phyloP scores from a whole-genome alignment of 2,329 filamentous ascomycete genomes.

The Hypoxylon sp. region DNA sequence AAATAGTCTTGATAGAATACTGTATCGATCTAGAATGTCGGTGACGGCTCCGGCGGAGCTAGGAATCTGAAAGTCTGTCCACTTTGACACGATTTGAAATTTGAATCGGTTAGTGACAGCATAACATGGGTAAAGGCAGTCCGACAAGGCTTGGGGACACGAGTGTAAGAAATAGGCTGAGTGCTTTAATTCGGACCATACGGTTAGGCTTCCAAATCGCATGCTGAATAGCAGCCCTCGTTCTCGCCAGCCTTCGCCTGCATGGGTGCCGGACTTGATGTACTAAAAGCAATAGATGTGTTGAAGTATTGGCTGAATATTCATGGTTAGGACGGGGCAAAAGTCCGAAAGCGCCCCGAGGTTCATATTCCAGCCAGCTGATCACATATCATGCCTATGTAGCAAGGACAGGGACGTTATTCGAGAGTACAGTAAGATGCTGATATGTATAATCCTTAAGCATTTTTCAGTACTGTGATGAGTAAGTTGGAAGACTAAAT shows the following conservation, averaged over 20 bases:
- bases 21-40: constrained; percentile 35
- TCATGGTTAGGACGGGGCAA: constrained; percentile 31
- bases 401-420: constrained; percentile 13
- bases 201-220: constrained; percentile 34
- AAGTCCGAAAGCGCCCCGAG: constrained; percentile 29
- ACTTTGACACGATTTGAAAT: constrained; percentile 24
- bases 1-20: constrained; percentile 25
- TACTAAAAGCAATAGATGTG: constrained; percentile 36
- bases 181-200: constrained; percentile 34
- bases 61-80: constrained; percentile 19
- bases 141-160: constrained; percentile 9
- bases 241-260: constrained; percentile 32
- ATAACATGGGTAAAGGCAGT: constrained; percentile 21
- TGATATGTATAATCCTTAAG: constrained; percentile 17
- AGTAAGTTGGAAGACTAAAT: constrained; percentile 24
- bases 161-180: constrained; percentile 38
- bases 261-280: constrained; percentile 27
- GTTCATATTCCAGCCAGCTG: constrained; percentile 23
- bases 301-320: constrained; percentile 39
- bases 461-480: constrained; percentile 16
- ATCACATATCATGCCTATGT: constrained; percentile 25
- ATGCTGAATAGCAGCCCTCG: constrained; percentile 32
- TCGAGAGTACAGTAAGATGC: constrained; percentile 36
- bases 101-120: constrained; percentile 13
- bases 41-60: constrained; percentile 30